Evolutionary conservation across 208 protist genomes (phyloP).

Genomic region (Endotrypanum monterogeii): DNA sequence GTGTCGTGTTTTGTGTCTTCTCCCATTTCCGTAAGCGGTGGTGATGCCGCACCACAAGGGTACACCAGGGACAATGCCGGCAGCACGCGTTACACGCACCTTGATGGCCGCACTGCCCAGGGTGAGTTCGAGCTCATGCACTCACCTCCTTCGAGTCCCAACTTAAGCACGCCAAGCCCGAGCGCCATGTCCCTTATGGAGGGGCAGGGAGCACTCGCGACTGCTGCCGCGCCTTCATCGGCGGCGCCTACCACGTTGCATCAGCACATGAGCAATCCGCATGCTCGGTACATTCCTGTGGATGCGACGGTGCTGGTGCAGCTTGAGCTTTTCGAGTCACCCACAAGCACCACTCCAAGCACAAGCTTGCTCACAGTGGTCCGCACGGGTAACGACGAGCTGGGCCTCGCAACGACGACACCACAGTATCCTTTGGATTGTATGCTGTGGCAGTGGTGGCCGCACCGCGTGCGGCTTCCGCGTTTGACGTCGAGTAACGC

Average conservation of each 20-base stretch:
- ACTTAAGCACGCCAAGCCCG: background rate
- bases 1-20: background rate
- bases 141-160: conserved; percentile 13
- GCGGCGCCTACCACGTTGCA: background rate
- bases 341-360: background rate
- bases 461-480: conserved; percentile 53
- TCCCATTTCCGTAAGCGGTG: background rate
- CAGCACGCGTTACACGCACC: background rate
- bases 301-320: conserved; percentile 23
- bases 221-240: background rate
- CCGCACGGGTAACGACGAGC: conserved; percentile 25
- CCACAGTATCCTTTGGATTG: conserved; percentile 35
- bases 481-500: conserved; percentile 41
- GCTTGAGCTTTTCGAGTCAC: conserved; percentile 13
- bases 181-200: background rate
- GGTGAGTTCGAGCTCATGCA: conserved; percentile 25
- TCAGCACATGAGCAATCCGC: background rate
- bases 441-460: conserved; percentile 72
- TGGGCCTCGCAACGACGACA: conserved; percentile 34
- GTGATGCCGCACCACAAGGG: background rate
- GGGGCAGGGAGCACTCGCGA: background rate
- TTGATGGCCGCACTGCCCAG: conserved; percentile 24
- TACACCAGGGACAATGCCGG: background rate
- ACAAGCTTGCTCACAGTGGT: conserved; percentile 26
- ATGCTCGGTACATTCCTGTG: conserved; percentile 11